phyloP scores from a whole-genome alignment of 2,329 filamentous ascomycete genomes.

The Claviceps maximensis region DNA sequence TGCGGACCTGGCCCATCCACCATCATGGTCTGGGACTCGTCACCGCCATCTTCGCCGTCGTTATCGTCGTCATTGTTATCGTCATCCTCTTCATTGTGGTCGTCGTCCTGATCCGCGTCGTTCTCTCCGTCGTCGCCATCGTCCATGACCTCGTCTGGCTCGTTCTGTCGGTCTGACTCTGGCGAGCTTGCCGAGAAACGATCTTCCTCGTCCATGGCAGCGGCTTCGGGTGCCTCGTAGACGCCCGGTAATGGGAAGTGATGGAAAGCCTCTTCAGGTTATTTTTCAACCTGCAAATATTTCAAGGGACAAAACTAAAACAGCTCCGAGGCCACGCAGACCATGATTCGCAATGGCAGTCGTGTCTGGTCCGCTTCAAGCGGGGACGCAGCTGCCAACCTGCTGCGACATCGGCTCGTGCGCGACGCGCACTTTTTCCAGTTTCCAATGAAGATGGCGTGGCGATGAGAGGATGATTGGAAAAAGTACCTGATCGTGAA shows the following conservation, averaged over 20 bases:
- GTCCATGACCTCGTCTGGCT: constrained; percentile 47
- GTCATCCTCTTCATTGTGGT: constrained; percentile 24
- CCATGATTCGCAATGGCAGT: constrained; percentile 1
- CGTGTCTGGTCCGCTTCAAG: neutral
- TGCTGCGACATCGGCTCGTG: neutral
- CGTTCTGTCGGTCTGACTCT: constrained; percentile 25
- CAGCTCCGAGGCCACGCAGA: neutral
- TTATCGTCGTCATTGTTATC: constrained; percentile 26
- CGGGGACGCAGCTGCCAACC: neutral
- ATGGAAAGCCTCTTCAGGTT: neutral
- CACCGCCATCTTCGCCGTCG: constrained; percentile 26
- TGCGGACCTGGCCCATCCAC: constrained; percentile 4
- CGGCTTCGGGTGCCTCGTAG: neutral
- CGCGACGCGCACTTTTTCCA: neutral
- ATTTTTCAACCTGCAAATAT: neutral
- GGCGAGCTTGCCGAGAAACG: constrained; percentile 19
- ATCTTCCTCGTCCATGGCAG: constrained; percentile 20
- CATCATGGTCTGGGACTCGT: constrained; percentile 14
- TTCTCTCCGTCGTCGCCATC: constrained; percentile 29
- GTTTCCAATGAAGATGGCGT: too few relatives aligned
- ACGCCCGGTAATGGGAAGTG: too few relatives aligned
- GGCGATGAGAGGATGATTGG: neutral
- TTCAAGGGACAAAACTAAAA: neutral
- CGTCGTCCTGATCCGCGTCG: constrained; percentile 24
- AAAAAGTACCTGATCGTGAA: neutral